Base-by-base conservation (phyloP, 2,329 filamentous ascomycete genomes). In the Xylaria sp. region DNA sequence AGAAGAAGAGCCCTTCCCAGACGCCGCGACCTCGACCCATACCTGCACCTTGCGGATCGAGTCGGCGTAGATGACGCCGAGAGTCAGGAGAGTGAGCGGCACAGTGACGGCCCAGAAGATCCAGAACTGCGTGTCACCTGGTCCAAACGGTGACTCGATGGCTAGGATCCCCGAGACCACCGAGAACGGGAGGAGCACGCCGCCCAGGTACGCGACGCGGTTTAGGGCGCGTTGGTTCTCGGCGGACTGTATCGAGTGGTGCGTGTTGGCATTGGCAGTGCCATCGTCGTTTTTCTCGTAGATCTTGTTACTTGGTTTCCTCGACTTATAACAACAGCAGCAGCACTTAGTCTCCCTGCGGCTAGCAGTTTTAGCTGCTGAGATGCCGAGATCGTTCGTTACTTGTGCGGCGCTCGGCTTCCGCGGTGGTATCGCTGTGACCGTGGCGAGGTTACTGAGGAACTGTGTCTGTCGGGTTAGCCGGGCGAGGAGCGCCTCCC, bases 151-250 rank as follows among this genome's bases (percentile, higher is more conserved):
- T 7, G 79, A 79, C 28, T 78, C 76, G 72, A 84, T 84, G 14
- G 79, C 79, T 14, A 84, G 73, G 8, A 84, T 75, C 12, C 79
- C 76, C 0, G 81, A 79, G 4, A 84, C 78, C 14, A 84, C 75
- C 3, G 79, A 80, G 17, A 84, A 69, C 2, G 82, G 82, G 0
- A 84, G 75, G 4, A 84, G 72, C 1, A 84, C 69, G 0, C 81
- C 82, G 50, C 82, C 82, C 11, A 84, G 75, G 70, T 84, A 84
- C 1, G 79, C 75, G 14, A 84, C 78, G 5, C 82, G 79, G 70
- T 82, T 78, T 7, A 84, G 75, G 19, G 78, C 76, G 15, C 77
- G 75, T 56, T 79, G 69, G 64, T 78, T 78, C 57, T 75, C 72
- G 33, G 77, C 73, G 5, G 63, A 37, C n/a, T n/a, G n/a, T 17